Evolutionary conservation across 768 basidiomycete genomes (phyloP).

Genomic region (Leccinum incarnatum): DNA sequence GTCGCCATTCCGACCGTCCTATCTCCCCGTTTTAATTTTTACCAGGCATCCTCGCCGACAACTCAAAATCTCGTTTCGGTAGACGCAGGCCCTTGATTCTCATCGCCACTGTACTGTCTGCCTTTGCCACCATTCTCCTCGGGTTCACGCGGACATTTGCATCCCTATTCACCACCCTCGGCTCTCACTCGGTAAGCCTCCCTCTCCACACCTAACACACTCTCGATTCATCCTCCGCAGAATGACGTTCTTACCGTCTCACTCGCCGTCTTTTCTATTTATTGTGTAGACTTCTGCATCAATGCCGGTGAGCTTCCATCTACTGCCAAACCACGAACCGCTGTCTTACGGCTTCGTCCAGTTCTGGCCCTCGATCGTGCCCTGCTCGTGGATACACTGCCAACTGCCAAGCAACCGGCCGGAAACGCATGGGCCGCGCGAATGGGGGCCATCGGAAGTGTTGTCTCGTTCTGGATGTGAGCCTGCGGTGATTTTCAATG

Average conservation of each 20-base stretch:
- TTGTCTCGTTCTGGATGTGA: slow-evolving; percentile 86
- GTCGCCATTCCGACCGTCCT: not conserved
- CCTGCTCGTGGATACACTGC: slow-evolving; percentile 81
- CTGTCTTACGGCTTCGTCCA: slow-evolving; percentile 24
- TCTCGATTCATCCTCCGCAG: slow-evolving; percentile 29
- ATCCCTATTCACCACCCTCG: slow-evolving; percentile 36
- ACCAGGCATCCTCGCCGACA: slow-evolving; percentile 71
- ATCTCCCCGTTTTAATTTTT: not conserved
- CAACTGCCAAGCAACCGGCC: slow-evolving; percentile 68
- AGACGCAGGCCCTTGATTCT: slow-evolving; percentile 86
- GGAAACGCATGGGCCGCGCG: slow-evolving; percentile 95
- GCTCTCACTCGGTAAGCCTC: slow-evolving; percentile 34
- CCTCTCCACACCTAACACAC: not conserved
- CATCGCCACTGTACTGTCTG: slow-evolving; percentile 61
- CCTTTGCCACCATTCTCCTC: slow-evolving; percentile 72
- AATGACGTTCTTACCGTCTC: slow-evolving; percentile 68
- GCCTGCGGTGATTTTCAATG: slow-evolving; percentile 21
- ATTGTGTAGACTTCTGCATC: slow-evolving; percentile 63
- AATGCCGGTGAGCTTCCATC: slow-evolving; percentile 43
- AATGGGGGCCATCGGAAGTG: slow-evolving; percentile 87
- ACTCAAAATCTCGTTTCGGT: slow-evolving; percentile 79
- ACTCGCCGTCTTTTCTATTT: slow-evolving; percentile 72
- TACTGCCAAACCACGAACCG: not conserved
- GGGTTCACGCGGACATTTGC: slow-evolving; percentile 79
- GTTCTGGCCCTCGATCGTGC: slow-evolving; percentile 92